Percentiles rank a stretch among this genome's conserved stretches.
Evolutionary conservation across 129 eudicot genomes (phyloP).

Genomic region (Arctium minus): DNA sequence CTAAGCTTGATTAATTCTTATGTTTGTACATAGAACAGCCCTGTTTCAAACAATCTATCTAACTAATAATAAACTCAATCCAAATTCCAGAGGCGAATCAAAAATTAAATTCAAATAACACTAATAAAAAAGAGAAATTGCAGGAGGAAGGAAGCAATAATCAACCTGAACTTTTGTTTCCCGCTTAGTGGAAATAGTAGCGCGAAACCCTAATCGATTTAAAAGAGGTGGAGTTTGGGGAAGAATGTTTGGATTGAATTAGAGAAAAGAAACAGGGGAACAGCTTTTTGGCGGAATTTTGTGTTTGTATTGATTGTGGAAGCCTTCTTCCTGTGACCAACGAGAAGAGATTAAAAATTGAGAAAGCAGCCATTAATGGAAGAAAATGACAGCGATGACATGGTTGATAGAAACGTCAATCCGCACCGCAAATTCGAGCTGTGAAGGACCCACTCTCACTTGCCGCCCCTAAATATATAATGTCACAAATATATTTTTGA

Average conservation of each 20-base stretch:
- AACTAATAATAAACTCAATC: slow-evolving; percentile 1
- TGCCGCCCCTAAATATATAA: background rate
- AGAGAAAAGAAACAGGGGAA: background rate
- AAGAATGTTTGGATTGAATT: background rate
- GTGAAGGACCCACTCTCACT: slow-evolving; percentile 22
- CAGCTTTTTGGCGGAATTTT: background rate
- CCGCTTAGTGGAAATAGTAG: background rate
- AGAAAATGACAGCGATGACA: slow-evolving; percentile 14
- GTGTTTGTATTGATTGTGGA: background rate
- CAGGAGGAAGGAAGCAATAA: background rate
- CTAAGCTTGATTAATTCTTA: background rate
- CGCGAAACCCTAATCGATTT: slow-evolving; percentile 12
- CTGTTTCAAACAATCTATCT: background rate
- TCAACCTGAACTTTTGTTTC: slow-evolving; percentile 10
- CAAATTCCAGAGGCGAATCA: background rate
- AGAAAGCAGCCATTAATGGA: slow-evolving; percentile 10
- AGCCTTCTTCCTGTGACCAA: background rate
- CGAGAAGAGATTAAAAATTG: background rate
- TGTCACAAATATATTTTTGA: too few relatives aligned
- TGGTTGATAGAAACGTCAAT: slow-evolving; percentile 14
- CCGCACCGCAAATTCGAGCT: slow-evolving; percentile 15
- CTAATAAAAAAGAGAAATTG: background rate
- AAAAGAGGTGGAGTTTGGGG: background rate
- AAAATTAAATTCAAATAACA: background rate
- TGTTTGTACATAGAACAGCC: background rate